Evolutionary conservation across 2,329 filamentous ascomycete species (phyloP).

Genomic region (Aciculosporium take): DNA sequence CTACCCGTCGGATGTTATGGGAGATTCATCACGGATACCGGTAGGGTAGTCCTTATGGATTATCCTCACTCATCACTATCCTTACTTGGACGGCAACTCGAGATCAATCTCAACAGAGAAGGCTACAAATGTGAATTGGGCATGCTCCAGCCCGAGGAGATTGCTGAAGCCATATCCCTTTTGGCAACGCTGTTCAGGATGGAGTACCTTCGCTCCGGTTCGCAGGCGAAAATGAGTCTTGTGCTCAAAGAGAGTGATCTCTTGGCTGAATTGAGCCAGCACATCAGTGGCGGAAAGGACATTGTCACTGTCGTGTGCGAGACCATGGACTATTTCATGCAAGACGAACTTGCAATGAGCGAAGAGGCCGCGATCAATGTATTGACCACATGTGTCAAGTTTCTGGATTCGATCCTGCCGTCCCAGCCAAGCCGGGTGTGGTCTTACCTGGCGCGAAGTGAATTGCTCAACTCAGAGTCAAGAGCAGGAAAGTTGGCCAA

Average conservation of each 20-base stretch:
- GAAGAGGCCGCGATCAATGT: constrained; percentile 53
- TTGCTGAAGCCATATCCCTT: constrained; percentile 59
- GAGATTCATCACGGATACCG: constrained; percentile 63
- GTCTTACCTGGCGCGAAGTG: constrained; percentile 75
- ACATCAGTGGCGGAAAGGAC: constrained; percentile 49
- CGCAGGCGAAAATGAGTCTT: constrained; percentile 18
- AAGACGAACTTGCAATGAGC: constrained; percentile 41
- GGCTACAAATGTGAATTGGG: constrained; percentile 38
- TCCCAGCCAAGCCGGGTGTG: constrained; percentile 75
- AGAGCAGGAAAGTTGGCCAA: constrained; percentile 62
- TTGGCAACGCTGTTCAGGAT: constrained; percentile 55
- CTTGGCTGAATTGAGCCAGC: constrained; percentile 39
- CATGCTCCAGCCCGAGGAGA: constrained; percentile 42
- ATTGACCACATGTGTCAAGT: constrained; percentile 58
- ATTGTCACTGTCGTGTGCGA: constrained; percentile 72
- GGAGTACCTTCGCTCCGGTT: constrained; percentile 25
- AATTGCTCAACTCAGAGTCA: constrained; percentile 62
- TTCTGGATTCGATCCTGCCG: constrained; percentile 57
- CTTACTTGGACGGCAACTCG: constrained; percentile 63
- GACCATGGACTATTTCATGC: constrained; percentile 60
- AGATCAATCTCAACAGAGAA: constrained; percentile 48
- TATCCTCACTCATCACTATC: constrained; percentile 66
- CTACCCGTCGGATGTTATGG: constrained; percentile 54
- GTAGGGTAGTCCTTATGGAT: constrained; percentile 62
- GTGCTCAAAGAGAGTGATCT: constrained; percentile 26